Evolutionary conservation across 805 yeast species (phyloP), one percentile per base, ranked within the genome.

Genomic region (Saccharomycopsis fodiens): DNA sequence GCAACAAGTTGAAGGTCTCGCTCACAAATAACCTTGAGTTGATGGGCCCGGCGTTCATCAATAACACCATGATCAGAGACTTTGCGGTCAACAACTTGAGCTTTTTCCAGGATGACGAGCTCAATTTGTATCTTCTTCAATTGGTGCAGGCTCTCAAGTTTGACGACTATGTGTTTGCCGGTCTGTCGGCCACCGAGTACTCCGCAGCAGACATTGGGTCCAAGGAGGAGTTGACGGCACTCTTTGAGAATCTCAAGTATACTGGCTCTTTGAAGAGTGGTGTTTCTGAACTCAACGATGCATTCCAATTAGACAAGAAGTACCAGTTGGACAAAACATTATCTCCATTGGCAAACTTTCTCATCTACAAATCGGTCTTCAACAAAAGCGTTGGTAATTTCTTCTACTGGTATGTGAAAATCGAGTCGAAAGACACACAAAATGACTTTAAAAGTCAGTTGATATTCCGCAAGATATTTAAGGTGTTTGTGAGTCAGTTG

Each of bases 341-440:
- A 13, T 79, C 91, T 0, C 87, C 89, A 0, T 63, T 84, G 42
- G 85, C 86, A 1, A 75, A 77, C 43, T 88, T 91, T 57, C 65
- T 93, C 35, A 80, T 89, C 35, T 78, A 78, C 22, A 70, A 91
- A 39, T 79, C 95, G 0, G 67, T 80, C 1, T 66, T 73, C 16
- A 84, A 82, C 57, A 73, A 74, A 17, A 67, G 74, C 16, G 66
- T 94, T 35, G 93, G 95, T 0, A 88, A 81, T 57, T 86, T 75
- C 57, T 78, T 94, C 50, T 89, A 86, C 61, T 93, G 98, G 97
- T 86, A 82, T 58, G 73, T 93, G 42, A 82, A 80, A 52, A 95
- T 94, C 1, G 97, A 91, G 57, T 75, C 82, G 25, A 86, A 82
- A 55, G 96, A 85, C 47, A 74, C 72, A 35, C 73, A 72, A 2